Conservation (phyloP, 2,329 filamentous ascomycete species). For the Penicillium sp. region DNA sequence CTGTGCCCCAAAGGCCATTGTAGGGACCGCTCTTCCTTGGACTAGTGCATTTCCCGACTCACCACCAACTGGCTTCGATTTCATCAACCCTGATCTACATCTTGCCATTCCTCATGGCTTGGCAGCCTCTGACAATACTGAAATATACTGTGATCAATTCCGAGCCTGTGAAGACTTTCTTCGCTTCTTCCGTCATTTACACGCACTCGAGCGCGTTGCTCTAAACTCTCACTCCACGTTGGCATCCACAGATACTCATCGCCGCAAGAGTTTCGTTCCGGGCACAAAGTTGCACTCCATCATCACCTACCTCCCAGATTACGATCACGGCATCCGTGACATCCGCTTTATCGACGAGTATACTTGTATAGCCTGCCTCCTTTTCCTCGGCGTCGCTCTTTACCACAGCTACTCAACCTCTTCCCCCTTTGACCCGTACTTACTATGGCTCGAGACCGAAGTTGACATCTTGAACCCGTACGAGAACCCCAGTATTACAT, state of each 20-base stretch:
- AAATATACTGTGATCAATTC: constrained; percentile 28
- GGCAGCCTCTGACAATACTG: constrained; percentile 20
- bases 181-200: constrained; percentile 34
- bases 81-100: constrained; percentile 30
- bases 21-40: constrained; percentile 36
- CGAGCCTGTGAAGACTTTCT: constrained; percentile 39
- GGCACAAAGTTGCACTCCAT: constrained; percentile 34
- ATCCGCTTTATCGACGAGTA: constrained; percentile 41
- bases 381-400: constrained; percentile 36
- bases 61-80: constrained; percentile 29
- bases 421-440: constrained; percentile 33
- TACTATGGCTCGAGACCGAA: constrained; percentile 34
- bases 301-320: constrained; percentile 36
- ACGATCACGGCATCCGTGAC: constrained; percentile 39
- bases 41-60: constrained; percentile 32
- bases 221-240: constrained; percentile 23
- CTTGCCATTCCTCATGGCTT: constrained; percentile 22
- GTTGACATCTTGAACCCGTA: constrained; percentile 30
- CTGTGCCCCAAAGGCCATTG: constrained; percentile 37
- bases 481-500: constrained; percentile 35
- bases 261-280: constrained; percentile 26
- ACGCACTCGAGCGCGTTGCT: constrained; percentile 29
- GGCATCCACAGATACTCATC: constrained; percentile 2
- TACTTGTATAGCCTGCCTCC: constrained; percentile 36
- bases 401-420: constrained; percentile 34